Base-by-base conservation (phyloP, 306 rosid genomes). In the Hippophae rhamnoides region DNA sequence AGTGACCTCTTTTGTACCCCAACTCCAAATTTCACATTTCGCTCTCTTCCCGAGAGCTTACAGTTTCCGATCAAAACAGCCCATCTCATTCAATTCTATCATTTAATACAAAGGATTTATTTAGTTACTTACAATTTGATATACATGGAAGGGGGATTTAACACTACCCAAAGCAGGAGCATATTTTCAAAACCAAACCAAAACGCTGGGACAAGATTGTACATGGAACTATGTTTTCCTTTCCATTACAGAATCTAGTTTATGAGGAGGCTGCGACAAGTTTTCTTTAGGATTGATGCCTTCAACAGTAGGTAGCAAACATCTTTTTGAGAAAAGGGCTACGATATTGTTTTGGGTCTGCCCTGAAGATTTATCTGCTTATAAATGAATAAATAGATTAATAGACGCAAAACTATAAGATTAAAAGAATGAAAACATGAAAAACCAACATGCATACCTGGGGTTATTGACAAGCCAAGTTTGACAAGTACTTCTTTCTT, bases 281-380 rank as follows among this genome's bases (percentile, higher is more conserved):
- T 57, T 80, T 75, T 78, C 86, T 14, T 71, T 70, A 5, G 82
- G 83, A 56, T 78, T 81, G 49, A 61, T 65, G 43, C 69, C 50
- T 52, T 74, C 70, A 45, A 62, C 80, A 44, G 82, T 54, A 9
- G 99, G 96, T 0, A 95, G 96, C 78, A 88, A 69, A 66, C 96
- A 92, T 74, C 99, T 76, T 62, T 88, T 88, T 3, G 90, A 82
- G 53, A 88, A 88, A 73, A 88, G 85, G 13, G 86, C 53, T 4
- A 95, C 78, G 51, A 92, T 92, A 61, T 71, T 83, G 66, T 73
- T 78, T 18, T 18, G 23, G 6, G 85, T 70, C 66, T 69, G 70
- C 60, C 79, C 68, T 12, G 47, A 60, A 43, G 72, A 31, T 71
- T 82, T 87, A 63, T 75, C 96, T 81, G 92, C 46, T 43, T 62